Evolutionary conservation across 2,329 filamentous ascomycete species (phyloP), one percentile per base, ranked within the genome.

Genomic region (Didymella arachidicola): DNA sequence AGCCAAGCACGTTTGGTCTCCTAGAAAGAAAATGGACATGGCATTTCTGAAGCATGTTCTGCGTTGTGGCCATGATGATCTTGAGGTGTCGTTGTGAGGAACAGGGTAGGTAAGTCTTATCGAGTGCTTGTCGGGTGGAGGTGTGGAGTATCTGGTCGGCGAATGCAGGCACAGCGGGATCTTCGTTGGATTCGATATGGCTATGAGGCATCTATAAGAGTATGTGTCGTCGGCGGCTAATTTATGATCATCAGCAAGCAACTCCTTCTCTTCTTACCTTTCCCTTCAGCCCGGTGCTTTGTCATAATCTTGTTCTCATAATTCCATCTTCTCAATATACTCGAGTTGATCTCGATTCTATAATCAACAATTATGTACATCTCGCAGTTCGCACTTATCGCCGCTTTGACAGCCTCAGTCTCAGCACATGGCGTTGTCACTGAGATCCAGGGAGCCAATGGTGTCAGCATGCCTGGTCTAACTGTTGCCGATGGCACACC

Each of bases 401-500:
- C 68, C 34, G 64, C 66, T 30, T 53, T 75, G 32, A 65, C 67
- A 50, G 75, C 77, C 60, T 77, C 80, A 65, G 80, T 81, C 66
- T 83, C 82, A 39, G 84, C 83, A 41, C 86, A 89, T 73, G 86
- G 86, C 70, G 78, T 87, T 27, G 78, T 88, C 63, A 82, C 82
- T 63, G 76, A 81, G 27, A 79, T 88, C 63, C 74, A 81, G 59
- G 86, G 86, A 44, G 84, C 86, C 62, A 89, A 89, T 65, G 83
- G 83, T 53, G 86, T 88, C 36, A 80, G 71, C 57, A 88, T 89
- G 86, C 85, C 86, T 18, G 86, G 83, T 67, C 80, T 88, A 43
- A 83, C 67, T 81, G 83, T 89, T 57, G 81, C 82, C 44, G 87
- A 90, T 61, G 87, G 87, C 67, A 89, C 87, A 60, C 88, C 87